Evolutionary conservation across 1,139 yeast genomes (phyloP), one percentile per base, ranked within the genome.

Genomic region (Maudiozyma humilis): DNA sequence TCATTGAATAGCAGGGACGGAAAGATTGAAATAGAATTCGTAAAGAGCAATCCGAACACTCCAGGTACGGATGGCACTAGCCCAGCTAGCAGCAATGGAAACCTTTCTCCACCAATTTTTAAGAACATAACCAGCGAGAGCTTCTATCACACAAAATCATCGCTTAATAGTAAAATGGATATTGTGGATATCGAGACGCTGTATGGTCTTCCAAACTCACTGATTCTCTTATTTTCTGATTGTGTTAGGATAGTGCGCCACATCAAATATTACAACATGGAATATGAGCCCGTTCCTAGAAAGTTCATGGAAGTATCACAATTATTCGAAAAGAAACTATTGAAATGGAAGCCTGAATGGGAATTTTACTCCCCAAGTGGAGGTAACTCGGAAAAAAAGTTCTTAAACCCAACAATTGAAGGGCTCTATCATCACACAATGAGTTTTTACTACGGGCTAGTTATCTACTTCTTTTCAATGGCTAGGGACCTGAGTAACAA

Each of bases 181-280:
- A 39, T 44, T 6, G 74, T 83, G 47, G 81, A 89, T 12, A 82
- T 91, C 1, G 93, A 84, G 63, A 86, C 91, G 0, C 69, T 86
- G 44, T 85, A 85, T 57, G 95, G 95, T 0, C 67, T 87, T 43
- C 95, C 96, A 2, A 85, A 84, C 57, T 82, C 95, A 1, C 67
- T 87, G 39, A 80, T 86, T 49, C 57, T 79, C 32, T 66, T 86
- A 40, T 85, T 87, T 62, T 75, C 83, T 45, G 84, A 80, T 49
- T 78, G 82, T 13, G 86, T 82, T 7, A 77, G 78, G 45, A 60
- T 84, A 34, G 69, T 83, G 10, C 69, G 89, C 45, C 74, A 79
- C 46, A 79, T 78, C 45, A 73, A 78, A 41, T 76, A 75, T 54
- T 75, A 76, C 53, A 55, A 62, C 29, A 49, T 53, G 41, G 57